Conservation (phyloP, 306 rosid genomes). For the Quercus wislizeni region DNA sequence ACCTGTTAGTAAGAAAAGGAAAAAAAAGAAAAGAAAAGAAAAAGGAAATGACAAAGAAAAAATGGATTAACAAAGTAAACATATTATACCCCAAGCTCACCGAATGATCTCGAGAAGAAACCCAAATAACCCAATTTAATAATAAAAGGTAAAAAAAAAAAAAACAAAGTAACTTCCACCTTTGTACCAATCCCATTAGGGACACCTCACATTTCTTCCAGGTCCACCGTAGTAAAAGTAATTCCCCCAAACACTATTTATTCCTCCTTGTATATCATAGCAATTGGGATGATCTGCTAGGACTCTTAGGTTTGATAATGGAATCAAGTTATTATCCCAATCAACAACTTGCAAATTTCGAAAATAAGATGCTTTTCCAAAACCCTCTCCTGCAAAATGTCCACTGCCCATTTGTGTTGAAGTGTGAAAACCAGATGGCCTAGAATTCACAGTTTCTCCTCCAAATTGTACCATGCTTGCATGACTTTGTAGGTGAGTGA, state of each 20-base stretch:
- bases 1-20: slow-evolving; percentile 42
- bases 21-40: neutral
- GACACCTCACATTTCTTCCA: slow-evolving; percentile 85
- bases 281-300: slow-evolving; percentile 95
- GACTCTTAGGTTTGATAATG: slow-evolving; percentile 69
- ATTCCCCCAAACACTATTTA: slow-evolving; percentile 87
- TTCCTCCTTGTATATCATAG: slow-evolving; percentile 89
- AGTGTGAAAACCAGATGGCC: slow-evolving; percentile 61
- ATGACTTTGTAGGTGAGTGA: slow-evolving; percentile 70
- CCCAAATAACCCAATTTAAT: slow-evolving; percentile 41
- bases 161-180: slow-evolving; percentile 1
- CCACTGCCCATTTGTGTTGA: slow-evolving; percentile 96
- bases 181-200: slow-evolving; percentile 51
- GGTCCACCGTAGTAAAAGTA: slow-evolving; percentile 98
- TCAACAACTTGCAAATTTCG: slow-evolving; percentile 84
- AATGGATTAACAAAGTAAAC: slow-evolving; percentile 6
- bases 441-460: slow-evolving; percentile 83
- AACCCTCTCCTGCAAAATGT: slow-evolving; percentile 80
- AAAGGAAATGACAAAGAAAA: slow-evolving; percentile 40
- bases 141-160: neutral
- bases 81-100: slow-evolving; percentile 43
- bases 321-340: slow-evolving; percentile 84
- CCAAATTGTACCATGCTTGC: slow-evolving; percentile 96
- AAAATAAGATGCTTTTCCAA: slow-evolving; percentile 86
- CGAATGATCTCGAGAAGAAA: slow-evolving; percentile 49